Conservation (phyloP, 129 eudicot genomes). For the Deinandra increscens region DNA sequence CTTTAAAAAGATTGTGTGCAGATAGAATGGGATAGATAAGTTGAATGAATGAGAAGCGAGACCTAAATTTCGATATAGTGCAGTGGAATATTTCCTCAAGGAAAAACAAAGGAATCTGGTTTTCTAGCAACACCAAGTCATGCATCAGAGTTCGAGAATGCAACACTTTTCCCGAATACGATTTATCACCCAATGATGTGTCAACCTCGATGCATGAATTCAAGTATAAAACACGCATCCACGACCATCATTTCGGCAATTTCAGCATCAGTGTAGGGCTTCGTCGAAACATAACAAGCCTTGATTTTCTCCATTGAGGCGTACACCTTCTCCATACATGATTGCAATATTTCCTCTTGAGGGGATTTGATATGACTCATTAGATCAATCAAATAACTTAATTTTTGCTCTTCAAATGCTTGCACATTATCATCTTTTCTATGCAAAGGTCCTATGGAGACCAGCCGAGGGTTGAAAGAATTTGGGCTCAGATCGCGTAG, state of each 20-base stretch:
- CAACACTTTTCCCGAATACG: background rate
- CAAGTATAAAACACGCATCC: constrained; percentile 2
- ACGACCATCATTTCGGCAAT: too few species aligned
- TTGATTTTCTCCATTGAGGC: background rate
- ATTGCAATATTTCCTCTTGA: background rate
- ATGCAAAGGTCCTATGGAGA: constrained; percentile 24
- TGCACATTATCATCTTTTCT: background rate
- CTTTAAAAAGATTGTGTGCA: background rate
- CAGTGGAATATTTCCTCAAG: constrained; percentile 13
- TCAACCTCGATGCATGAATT: background rate
- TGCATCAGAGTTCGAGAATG: background rate
- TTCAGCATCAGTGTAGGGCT: background rate
- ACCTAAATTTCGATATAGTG: background rate
- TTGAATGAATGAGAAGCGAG: background rate
- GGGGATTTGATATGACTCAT: background rate
- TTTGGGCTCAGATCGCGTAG: constrained; percentile 8
- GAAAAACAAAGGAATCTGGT: background rate
- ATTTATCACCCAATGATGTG: background rate
- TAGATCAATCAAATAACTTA: background rate
- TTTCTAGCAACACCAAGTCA: constrained; percentile 4
- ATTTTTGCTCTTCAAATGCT: background rate
- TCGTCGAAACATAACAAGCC: background rate
- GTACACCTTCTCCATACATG: background rate
- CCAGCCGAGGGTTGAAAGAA: constrained; percentile 10
- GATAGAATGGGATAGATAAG: background rate